A percentile compares a stretch with the other conserved stretches of the same genome.
These are phyloP conservation scores for Cystobasidium tubakii DNA, from an alignment of 768 basidiomycete species.

Conservation along the genomic window DNA sequence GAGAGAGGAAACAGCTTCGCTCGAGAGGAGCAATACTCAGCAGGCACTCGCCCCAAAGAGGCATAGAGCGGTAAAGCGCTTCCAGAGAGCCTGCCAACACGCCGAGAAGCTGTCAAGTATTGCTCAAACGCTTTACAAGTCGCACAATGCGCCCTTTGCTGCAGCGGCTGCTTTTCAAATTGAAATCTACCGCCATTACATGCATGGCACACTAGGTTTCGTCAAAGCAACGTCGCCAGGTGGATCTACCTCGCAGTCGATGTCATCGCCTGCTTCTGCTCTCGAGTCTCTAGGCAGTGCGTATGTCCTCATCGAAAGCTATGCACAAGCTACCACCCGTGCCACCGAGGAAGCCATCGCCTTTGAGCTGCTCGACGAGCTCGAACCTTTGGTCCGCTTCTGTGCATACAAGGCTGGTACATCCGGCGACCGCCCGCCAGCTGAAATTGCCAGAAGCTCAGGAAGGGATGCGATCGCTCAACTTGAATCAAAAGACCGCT, in stretches of 20 bases:
- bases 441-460: slow-evolving; percentile 22
- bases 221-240: background rate
- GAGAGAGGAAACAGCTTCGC: slow-evolving; percentile 16
- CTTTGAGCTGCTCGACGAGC: slow-evolving; percentile 72
- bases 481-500: background rate
- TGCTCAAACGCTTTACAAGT: slow-evolving; percentile 61
- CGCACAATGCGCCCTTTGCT: background rate
- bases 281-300: background rate
- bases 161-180: slow-evolving; percentile 8
- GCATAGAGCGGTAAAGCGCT: slow-evolving; percentile 65
- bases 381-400: slow-evolving; percentile 84
- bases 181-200: slow-evolving; percentile 18
- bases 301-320: slow-evolving; percentile 25
- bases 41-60: slow-evolving; percentile 61
- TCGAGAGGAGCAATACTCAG: slow-evolving; percentile 55
- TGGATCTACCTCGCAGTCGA: background rate
- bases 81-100: slow-evolving; percentile 73
- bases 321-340: background rate
- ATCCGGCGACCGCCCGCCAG: slow-evolving; percentile 9
- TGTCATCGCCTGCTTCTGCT: background rate
- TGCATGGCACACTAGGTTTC: slow-evolving; percentile 18
- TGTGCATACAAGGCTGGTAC: slow-evolving; percentile 71
- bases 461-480: background rate
- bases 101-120: slow-evolving; percentile 58
- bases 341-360: slow-evolving; percentile 73